Evolutionary conservation across 768 basidiomycete species (phyloP).

Genomic region (Serendipita sp.): DNA sequence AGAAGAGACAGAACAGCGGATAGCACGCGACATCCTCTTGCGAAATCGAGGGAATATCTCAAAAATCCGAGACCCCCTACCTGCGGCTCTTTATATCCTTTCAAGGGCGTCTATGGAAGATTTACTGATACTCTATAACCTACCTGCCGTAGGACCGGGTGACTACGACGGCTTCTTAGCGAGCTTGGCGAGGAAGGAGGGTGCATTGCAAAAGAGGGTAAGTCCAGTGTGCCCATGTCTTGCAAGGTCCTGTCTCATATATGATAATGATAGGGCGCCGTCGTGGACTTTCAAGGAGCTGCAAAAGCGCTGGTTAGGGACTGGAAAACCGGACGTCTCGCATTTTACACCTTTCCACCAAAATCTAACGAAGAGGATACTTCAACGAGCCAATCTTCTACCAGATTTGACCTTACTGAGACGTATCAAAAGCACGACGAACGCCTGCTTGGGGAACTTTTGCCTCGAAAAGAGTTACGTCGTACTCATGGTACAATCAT

Average conservation of each 20-base stretch:
- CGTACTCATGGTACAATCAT: background rate
- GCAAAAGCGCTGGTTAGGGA: constrained; percentile 68
- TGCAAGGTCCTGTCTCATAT: constrained; percentile 10
- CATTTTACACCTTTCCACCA: constrained; percentile 50
- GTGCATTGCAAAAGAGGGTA: constrained; percentile 59
- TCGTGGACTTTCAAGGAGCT: constrained; percentile 53
- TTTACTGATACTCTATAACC: constrained; percentile 73
- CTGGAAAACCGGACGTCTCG: constrained; percentile 62
- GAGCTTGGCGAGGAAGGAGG: constrained; percentile 55
- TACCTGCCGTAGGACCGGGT: constrained; percentile 60
- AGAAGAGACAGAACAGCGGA: constrained; percentile 22
- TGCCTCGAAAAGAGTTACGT: background rate
- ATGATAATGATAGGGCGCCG: constrained; percentile 37
- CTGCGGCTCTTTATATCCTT: constrained; percentile 56
- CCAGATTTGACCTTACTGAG: background rate
- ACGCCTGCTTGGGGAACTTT: background rate
- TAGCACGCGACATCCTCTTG: constrained; percentile 55
- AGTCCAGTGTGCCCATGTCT: constrained; percentile 9
- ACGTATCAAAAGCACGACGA: background rate
- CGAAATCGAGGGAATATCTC: constrained; percentile 71
- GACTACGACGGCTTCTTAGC: constrained; percentile 59
- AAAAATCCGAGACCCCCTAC: constrained; percentile 61
- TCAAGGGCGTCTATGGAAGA: constrained; percentile 56
- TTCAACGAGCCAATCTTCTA: background rate
- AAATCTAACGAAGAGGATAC: background rate